Evolutionary conservation across 2,329 filamentous ascomycete species (phyloP).

Genomic region (Leptographium procerum): DNA sequence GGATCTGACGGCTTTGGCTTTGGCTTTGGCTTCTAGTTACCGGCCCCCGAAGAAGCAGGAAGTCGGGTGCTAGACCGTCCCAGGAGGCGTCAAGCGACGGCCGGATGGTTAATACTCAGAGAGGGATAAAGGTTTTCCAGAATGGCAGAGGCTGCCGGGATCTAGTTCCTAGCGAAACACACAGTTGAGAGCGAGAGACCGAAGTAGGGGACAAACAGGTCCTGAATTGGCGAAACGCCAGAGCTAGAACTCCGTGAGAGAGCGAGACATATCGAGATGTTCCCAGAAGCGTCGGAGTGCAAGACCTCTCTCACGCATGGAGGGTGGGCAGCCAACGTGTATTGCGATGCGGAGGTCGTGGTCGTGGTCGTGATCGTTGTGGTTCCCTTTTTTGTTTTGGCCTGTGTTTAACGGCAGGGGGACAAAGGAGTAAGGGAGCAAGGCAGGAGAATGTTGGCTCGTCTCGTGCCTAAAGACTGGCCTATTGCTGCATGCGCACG

Average conservation of each 20-base stretch:
- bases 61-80: neutral
- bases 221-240: constrained; percentile 25
- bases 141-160: neutral
- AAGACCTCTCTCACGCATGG: neutral
- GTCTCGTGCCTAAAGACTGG: neutral
- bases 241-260: constrained; percentile 25
- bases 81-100: neutral
- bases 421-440: neutral
- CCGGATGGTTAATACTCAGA: no score
- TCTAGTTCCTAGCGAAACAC: neutral
- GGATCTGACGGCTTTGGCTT: neutral
- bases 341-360: neutral
- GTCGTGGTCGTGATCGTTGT: neutral
- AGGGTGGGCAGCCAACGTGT: neutral
- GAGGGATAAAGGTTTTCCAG: neutral
- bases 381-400: neutral
- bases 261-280: constrained; percentile 25
- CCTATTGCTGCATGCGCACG: constrained; percentile 2
- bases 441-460: neutral
- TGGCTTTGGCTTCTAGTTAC: neutral
- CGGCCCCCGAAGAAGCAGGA: neutral
- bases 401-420: neutral
- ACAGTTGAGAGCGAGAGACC: neutral
- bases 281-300: neutral
- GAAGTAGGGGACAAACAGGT: neutral